Base-by-base conservation (phyloP, 75 land plant species). In the Picea glauca region DNA sequence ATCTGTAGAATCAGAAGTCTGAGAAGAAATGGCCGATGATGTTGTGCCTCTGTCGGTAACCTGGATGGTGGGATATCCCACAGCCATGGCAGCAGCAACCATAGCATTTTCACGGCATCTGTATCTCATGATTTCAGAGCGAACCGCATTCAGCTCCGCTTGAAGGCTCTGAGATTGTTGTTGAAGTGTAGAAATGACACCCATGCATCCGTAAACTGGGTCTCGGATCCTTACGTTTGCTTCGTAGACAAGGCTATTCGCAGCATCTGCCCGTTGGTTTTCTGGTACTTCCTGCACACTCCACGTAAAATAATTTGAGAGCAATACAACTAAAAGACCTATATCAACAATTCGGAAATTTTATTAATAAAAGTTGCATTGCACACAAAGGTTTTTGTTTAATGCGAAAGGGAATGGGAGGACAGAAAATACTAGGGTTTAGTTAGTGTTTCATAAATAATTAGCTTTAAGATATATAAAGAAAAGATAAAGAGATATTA, bases 161-260 rank as follows among this genome's bases (percentile, higher is more conserved):
- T 82, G 83, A 2, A 82, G 76, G 14, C 50, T 56, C 50, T 82
- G 84, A 23, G 82, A 62, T 62, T 82, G 76, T n/a, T 79, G 84
- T 40, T 82, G 84, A 1, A 82, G 76, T 20, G 40, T 58, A 13
- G 84, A 80, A 3, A 82, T 80, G 17, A 75, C 70, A 21, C 84
- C 84, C 83, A 67, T 68, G 65, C 82, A 82, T 13, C 84, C 84
- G 21, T 82, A 80, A 12, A 82, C 83, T 3, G 84, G 84, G 46
- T 82, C 84, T 57, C 84, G 43, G 26, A 82, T 72, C 38, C 84
- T 46, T 35, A 82, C 77, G 43, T 82, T 82, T 80, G 84, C 84
- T 56, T 82, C 84, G 20, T 82, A 82, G 23, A 82, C 76, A 12
- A 82, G 82, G 31, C 84, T 82, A 54, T 82, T 82, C 35, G 83